Conservation (phyloP, 2,329 filamentous ascomycete species). For the Neoscytalidium dimidiatum region DNA sequence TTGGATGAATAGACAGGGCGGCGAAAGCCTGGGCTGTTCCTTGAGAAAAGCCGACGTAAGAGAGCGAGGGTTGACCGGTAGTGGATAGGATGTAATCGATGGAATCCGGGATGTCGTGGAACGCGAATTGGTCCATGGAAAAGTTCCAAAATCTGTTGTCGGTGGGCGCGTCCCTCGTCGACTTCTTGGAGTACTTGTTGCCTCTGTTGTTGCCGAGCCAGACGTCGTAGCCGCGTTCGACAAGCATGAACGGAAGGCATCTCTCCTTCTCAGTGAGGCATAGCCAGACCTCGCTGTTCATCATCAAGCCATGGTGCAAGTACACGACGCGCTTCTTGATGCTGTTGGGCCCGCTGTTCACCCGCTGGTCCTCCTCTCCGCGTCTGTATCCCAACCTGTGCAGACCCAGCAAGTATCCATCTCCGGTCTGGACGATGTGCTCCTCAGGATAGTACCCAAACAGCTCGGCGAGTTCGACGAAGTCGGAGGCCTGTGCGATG, state of each 20-base stretch:
- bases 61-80: slow-evolving; percentile 79
- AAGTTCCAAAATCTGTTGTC: slow-evolving; percentile 91
- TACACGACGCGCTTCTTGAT: slow-evolving; percentile 85
- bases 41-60: slow-evolving; percentile 96
- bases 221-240: slow-evolving; percentile 91
- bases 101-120: slow-evolving; percentile 93
- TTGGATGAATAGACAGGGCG: slow-evolving; percentile 86
- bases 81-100: slow-evolving; percentile 88
- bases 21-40: slow-evolving; percentile 97
- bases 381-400: slow-evolving; percentile 83
- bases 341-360: slow-evolving; percentile 71
- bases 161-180: slow-evolving; percentile 71
- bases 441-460: slow-evolving; percentile 95
- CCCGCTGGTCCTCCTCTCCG: slow-evolving; percentile 75
- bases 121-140: slow-evolving; percentile 97
- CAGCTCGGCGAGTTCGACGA: slow-evolving; percentile 87
- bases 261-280: slow-evolving; percentile 84
- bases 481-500: slow-evolving; percentile 85
- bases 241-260: slow-evolving; percentile 83
- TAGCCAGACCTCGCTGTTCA: slow-evolving; percentile 99
- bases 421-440: slow-evolving; percentile 90
- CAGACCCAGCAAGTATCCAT: slow-evolving; percentile 89
- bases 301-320: slow-evolving; percentile 91
- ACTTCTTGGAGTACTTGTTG: slow-evolving; percentile 99
- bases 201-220: slow-evolving; percentile 98